Base-by-base conservation (phyloP, 208 protist species). In the Wallacemonas sp. region DNA sequence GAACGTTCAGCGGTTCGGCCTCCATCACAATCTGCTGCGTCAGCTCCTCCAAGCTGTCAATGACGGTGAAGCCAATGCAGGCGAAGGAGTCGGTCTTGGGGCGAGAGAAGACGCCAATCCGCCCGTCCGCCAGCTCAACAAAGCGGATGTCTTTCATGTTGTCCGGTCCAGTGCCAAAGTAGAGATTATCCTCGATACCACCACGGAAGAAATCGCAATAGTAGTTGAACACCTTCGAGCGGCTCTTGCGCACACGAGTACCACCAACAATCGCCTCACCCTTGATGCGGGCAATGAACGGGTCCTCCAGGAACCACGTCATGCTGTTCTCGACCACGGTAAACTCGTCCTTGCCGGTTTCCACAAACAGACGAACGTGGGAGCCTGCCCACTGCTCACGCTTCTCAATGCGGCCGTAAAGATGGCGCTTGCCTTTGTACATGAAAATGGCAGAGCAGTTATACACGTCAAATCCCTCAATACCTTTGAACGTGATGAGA, bases 301-400 rank as follows among this genome's bases (percentile, higher is more conserved):
- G 77, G 45, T 82, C 77, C 65, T 82, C 77, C 14, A 82, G 58
- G 42, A 75, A 65, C 38, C 55, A 82, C 9, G 53, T 66, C 17
- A 74, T 49, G 36, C 63, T 36, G 51, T 71, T 58, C 17, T 51
- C 54, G 2, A 82, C 55, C 4, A 79, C 28, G 1, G 72, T 79
- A 60, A 66, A 82, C 58, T 78, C 77, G 30, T 82, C 72, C 56
- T 76, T 67, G 31, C 72, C 77, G 21, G 77, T 79, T 45, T 83
- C 56, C 24, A 70, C 72, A 31, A 83, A 83, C 19, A 83, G 72
- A 1, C 72, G 66, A 12, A 83, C 77, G 31, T 58, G 49, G 3
- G 77, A 83, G 46, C 78, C 66, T 4, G 55, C 68, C 77, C 65
- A 79, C 56, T 79, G 63, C 24, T 47, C 41, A 1, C 72, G 60